Evolutionary conservation across 768 basidiomycete species (phyloP), one percentile per base, ranked within the genome.

Genomic region (Aureoboletus auriporus): DNA sequence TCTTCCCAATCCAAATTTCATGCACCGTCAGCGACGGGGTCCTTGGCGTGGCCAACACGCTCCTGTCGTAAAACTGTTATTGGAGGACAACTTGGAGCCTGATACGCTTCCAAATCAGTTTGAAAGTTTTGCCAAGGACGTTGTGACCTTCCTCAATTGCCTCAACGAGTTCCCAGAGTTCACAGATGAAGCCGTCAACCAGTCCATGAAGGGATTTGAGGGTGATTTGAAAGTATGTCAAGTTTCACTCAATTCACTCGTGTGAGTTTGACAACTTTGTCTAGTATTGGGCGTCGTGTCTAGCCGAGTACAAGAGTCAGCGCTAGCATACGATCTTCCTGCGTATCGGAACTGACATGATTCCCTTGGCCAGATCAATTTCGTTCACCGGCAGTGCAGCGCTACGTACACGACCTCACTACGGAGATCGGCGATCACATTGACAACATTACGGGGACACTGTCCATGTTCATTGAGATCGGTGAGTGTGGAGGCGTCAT

Each of bases 91-190:
- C 40, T 53, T 78, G 8, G 77, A 79, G 38, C 70, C 72, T 1
- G 79, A 80, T 42, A 69, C 69, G 27, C 72, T 80, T 53, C 76
- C 76, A 0, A 42, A 58, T 13, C 75, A 79, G 60, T 63, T 79
- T 33, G 67, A 69, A 47, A 65, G 64, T 11, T 72, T 80, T 42
- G 75, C 78, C 3, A 64, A 59, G 42, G 79, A 80, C 35, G 71
- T 80, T 1, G 72, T 69, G n/a, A 75, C 74, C 0, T 79, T 79
- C 47, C 60, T 80, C 33, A 72, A 76, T 16, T 76, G 76, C 50
- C 62, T 79, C 42, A 78, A 79, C 37, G 79, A 79, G 42, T 80
- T 79, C 38, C 78, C 78, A 1, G 78, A 80, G 58, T 80, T 78
- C 43, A 74, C 69, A 12, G 76, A 80, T 28, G 78, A 79, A 44